Evolutionary conservation across 2,329 filamentous ascomycete species (phyloP), one percentile per base, ranked within the genome.

Genomic region (Calycina herbarum): DNA sequence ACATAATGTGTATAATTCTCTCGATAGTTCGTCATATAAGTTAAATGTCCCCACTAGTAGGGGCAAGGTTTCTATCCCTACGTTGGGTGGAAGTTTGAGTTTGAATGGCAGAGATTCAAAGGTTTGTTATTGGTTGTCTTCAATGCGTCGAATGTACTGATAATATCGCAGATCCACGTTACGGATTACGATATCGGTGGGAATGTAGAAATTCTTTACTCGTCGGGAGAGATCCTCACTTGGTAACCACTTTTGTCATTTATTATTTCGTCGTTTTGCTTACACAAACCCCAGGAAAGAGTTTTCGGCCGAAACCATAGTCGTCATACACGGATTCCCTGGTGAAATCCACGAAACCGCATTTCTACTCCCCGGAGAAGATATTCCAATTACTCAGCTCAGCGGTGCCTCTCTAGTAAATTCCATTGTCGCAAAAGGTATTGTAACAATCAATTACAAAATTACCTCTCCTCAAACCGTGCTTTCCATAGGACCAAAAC

Each of bases 181-280:
- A 85, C 82, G 0, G 86, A 91, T 68, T 91, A 90, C 65, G 78
- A 83, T 5, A 77, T 90, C 51, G 86, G 85, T 0, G 80, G 82
- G 11, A 31, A 35, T 17, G 11, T 29, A 75, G 79, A 17, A 83
- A 79, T 1, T 70, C 91, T 89, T 0, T 91, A 91, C 76, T 89
- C 86, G 0, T 87, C 89, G 1, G 86, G 86, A 0, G 89, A 91
- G 70, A 82, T 91, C 40, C 85, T 86, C 66, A 89, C 86, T 0
- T 89, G 86, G 35, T 38, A 38, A 38, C 2, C 35, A 10, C 35
- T 38, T 8, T 38, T 2, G 35, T 13, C 33, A 35, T 8, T 35
- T 11, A 35, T 7, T 7, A 3, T 35, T 8, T 35, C 33, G 84
- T 87, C 90, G 1, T 24, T 56, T 56, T 20, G 51, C 51, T 29